These are phyloP conservation scores for Leishmania guyanensis DNA, from an alignment of 208 protist genomes.

Conservation along the genomic window DNA sequence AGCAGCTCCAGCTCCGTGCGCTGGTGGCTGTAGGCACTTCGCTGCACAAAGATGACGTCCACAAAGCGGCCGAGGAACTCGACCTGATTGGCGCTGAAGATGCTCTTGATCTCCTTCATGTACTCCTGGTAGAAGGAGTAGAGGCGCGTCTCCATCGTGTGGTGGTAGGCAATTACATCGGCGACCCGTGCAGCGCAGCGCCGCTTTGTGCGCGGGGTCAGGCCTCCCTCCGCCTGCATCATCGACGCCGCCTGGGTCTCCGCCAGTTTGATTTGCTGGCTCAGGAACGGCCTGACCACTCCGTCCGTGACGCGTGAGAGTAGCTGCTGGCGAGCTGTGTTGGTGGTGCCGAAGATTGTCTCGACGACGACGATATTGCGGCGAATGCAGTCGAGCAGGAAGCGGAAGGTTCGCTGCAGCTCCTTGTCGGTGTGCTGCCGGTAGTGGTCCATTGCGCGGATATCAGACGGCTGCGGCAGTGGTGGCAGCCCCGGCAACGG, in stretches of 20 bases:
- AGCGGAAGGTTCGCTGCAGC: slow-evolving; percentile 60
- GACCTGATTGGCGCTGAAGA: slow-evolving; percentile 59
- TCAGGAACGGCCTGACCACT: slow-evolving; percentile 80
- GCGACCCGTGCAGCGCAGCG: slow-evolving; percentile 52
- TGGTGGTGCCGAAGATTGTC: slow-evolving; percentile 79
- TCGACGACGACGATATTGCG: slow-evolving; percentile 84
- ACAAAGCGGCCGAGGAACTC: slow-evolving; percentile 67
- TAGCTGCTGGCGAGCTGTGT: slow-evolving; percentile 80
- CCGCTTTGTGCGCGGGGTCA: slow-evolving; percentile 74
- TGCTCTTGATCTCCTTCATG: slow-evolving; percentile 52
- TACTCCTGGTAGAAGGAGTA: slow-evolving; percentile 74
- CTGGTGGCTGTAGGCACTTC: slow-evolving; percentile 40
- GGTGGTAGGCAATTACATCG: slow-evolving; percentile 80
- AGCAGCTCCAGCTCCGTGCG: slow-evolving; percentile 68
- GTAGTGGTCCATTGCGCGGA: slow-evolving; percentile 79
- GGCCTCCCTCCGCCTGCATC: slow-evolving; percentile 49
- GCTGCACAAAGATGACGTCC: slow-evolving; percentile 65
- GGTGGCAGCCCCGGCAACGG: slow-evolving; percentile 57
- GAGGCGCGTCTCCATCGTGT: slow-evolving; percentile 62
- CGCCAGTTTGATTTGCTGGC: slow-evolving; percentile 80
- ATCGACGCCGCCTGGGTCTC: slow-evolving; percentile 60
- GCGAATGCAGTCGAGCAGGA: slow-evolving; percentile 66
- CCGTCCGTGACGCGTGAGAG: slow-evolving; percentile 73
- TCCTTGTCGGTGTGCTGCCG: slow-evolving; percentile 51
- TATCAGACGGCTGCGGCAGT: slow-evolving; percentile 33